Percentiles rank a stretch among this genome's conserved stretches.
phyloP scores from a whole-genome alignment of 371 early-diverging fungal genomes.

The Mucor sp. region DNA sequence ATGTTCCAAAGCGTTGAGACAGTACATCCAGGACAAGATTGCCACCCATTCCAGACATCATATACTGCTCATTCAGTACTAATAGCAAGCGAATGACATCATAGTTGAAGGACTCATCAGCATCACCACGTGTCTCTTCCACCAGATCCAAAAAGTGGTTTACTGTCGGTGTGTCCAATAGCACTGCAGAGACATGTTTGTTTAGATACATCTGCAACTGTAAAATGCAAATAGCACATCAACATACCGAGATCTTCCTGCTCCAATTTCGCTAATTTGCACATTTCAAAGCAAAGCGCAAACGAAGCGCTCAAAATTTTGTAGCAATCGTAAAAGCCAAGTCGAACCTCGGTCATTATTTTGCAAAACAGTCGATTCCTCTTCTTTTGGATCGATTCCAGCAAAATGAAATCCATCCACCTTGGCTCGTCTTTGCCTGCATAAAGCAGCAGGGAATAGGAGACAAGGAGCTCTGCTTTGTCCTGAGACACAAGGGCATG shows the following conservation, averaged over 20 bases:
- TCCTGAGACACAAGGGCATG: constrained; percentile 58
- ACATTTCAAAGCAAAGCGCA: constrained; percentile 73
- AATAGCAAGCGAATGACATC: constrained; percentile 67
- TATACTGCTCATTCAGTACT: constrained; percentile 73
- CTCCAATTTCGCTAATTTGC: constrained; percentile 66
- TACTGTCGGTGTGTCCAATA: constrained; percentile 35
- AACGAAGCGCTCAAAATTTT: constrained; percentile 48
- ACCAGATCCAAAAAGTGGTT: constrained; percentile 66
- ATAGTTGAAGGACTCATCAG: constrained; percentile 74
- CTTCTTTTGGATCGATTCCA: constrained; percentile 14
- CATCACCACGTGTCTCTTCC: constrained; percentile 67
- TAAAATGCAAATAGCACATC: not conserved
- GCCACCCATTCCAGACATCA: constrained; percentile 45
- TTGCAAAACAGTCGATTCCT: constrained; percentile 26
- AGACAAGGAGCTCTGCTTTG: constrained; percentile 29
- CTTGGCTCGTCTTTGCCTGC: constrained; percentile 33
- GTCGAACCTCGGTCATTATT: constrained; percentile 35
- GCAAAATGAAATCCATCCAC: constrained; percentile 28
- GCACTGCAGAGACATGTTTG: constrained; percentile 9
- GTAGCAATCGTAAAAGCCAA: constrained; percentile 34
- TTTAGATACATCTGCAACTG: not conserved
- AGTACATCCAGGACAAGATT: constrained; percentile 66
- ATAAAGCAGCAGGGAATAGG: constrained; percentile 24
- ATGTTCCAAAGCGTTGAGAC: constrained; percentile 57
- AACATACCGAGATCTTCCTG: constrained; percentile 60